Evolutionary conservation across 2,329 filamentous ascomycete genomes (phyloP).

Genomic region (Colletotrichum costaricense): DNA sequence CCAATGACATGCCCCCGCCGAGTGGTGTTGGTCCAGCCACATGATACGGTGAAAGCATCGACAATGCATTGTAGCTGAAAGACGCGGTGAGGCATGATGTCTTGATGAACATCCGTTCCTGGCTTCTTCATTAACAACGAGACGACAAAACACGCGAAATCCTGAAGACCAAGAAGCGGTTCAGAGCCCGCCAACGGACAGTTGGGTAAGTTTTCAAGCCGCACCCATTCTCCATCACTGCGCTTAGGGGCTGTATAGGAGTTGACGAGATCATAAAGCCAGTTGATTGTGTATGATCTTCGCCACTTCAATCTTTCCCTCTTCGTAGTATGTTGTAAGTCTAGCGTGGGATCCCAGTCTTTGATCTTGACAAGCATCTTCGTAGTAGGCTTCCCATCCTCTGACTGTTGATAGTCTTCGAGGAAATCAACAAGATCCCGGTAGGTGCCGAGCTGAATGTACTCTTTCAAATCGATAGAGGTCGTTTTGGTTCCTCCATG

Average conservation of each 20-base stretch:
- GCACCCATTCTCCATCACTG: conserved; percentile 48
- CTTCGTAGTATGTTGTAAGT: conserved; percentile 50
- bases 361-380: conserved; percentile 50
- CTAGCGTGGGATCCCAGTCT: conserved; percentile 54
- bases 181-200: conserved; percentile 37
- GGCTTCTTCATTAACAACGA: conserved; percentile 58
- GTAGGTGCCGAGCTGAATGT: conserved; percentile 56
- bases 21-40: conserved; percentile 52
- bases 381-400: conserved; percentile 59
- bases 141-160: conserved; percentile 58
- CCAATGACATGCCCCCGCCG: conserved; percentile 49
- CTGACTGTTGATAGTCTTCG: conserved; percentile 55
- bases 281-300: conserved; percentile 60
- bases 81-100: conserved; percentile 58
- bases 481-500: conserved; percentile 36
- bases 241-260: conserved; percentile 48
- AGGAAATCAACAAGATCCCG: conserved; percentile 56
- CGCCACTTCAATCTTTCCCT: conserved; percentile 57
- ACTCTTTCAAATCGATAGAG: conserved; percentile 53
- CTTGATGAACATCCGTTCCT: conserved; percentile 48
- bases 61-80: conserved; percentile 63
- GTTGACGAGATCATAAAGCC: conserved; percentile 64
- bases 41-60: conserved; percentile 56
- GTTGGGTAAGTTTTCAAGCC: not conserved
- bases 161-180: conserved; percentile 54